phyloP scores from a whole-genome alignment of 805 yeast species.

The Metschnikowia bowlesiae region DNA sequence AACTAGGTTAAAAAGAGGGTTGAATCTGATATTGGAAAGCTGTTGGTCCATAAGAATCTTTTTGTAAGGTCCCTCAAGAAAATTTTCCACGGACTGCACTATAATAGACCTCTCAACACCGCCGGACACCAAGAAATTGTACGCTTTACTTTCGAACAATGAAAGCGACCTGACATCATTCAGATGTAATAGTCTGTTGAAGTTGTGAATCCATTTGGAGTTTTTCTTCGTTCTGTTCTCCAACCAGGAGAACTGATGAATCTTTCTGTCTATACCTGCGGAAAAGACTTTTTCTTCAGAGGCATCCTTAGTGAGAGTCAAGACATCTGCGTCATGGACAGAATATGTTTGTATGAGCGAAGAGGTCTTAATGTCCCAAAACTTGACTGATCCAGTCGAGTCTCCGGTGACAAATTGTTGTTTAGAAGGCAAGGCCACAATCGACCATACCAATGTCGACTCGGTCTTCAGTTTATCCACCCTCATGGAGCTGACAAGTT shows the following conservation, averaged over 20 bases:
- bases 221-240: conserved; percentile 20
- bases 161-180: conserved; percentile 80
- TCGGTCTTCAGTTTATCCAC: conserved; percentile 86
- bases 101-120: conserved; percentile 75
- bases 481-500: conserved; percentile 78
- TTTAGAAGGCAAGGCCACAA: conserved; percentile 55
- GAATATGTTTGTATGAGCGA: conserved; percentile 77
- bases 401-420: conserved; percentile 91
- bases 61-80: conserved; percentile 65
- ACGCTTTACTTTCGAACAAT: conserved; percentile 62
- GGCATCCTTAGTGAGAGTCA: conserved; percentile 61
- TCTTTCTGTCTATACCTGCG: conserved; percentile 92
- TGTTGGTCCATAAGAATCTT: conserved; percentile 66
- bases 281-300: conserved; percentile 65
- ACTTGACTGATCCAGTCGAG: conserved; percentile 88
- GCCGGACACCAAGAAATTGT: conserved; percentile 70
- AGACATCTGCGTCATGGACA: conserved; percentile 87
- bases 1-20: conserved; percentile 47
- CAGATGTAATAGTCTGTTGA: conserved; percentile 77
- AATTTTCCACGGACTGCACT: conserved; percentile 60
- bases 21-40: conserved; percentile 47
- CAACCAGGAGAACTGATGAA: conserved; percentile 62
- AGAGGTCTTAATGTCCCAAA: conserved; percentile 82
- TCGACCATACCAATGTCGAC: conserved; percentile 89
- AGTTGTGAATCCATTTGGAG: conserved; percentile 69